Conservation (phyloP, 495 filamentous ascomycete species). For the Xeromyces bisporus region DNA sequence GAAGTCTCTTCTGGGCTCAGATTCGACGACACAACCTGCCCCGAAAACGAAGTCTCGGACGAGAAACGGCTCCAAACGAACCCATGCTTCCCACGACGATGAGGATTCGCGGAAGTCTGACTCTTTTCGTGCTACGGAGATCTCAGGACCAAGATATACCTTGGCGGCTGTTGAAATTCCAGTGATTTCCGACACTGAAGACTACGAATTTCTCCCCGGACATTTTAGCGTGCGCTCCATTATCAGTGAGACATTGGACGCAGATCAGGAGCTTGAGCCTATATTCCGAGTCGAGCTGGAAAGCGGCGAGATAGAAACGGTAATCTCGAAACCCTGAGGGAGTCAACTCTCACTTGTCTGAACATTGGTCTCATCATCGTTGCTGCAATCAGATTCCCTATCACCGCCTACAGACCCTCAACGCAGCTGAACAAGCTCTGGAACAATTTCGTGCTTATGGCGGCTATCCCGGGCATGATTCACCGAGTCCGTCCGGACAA, state of each 20-base stretch:
- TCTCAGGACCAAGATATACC: background rate
- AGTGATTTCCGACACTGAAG: slow-evolving; percentile 16
- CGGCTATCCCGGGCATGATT: slow-evolving; percentile 3
- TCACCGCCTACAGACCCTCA: slow-evolving; percentile 13
- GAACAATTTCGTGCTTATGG: slow-evolving; percentile 8
- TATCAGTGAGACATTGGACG: slow-evolving; percentile 16
- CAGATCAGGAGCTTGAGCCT: slow-evolving; percentile 9
- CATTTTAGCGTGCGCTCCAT: slow-evolving; percentile 25
- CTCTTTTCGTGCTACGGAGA: no score
- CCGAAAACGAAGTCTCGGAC: no score
- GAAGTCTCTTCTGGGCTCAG: no score
- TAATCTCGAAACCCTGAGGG: slow-evolving; percentile 14
- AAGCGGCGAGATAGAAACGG: slow-evolving; percentile 28
- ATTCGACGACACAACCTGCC: no score
- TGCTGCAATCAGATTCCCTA: slow-evolving; percentile 17
- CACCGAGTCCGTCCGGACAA: slow-evolving; percentile 6
- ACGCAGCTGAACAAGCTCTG: slow-evolving; percentile 18
- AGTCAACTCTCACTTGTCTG: background rate
- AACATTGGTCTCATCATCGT: slow-evolving; percentile 7
- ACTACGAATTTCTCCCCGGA: slow-evolving; percentile 33
- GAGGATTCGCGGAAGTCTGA: no score
- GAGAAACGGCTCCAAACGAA: no score
- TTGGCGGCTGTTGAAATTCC: slow-evolving; percentile 25
- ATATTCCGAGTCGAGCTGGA: slow-evolving; percentile 29
- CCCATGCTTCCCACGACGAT: no score